A percentile compares a stretch with the other conserved stretches of the same genome.
Evolutionary conservation across 208 protist genomes (phyloP).

Genomic region (Crithidia thermophila): DNA sequence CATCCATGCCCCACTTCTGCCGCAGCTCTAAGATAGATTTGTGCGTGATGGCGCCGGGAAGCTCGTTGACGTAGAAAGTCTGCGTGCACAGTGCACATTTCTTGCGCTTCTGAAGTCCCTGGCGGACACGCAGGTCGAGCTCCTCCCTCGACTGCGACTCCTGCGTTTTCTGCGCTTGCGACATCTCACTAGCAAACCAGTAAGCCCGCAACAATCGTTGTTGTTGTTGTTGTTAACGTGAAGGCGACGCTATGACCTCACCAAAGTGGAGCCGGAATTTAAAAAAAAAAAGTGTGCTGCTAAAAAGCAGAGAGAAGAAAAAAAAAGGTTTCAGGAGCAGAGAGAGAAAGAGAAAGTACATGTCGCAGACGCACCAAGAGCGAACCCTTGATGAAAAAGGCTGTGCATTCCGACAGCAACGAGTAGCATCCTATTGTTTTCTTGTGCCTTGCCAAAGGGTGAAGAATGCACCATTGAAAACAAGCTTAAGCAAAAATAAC

Average conservation of each 20-base stretch:
- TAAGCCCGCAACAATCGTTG: too few species aligned
- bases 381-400: too few species aligned
- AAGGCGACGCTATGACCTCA: too few species aligned
- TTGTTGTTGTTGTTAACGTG: not conserved
- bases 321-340: not conserved
- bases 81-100: constrained; percentile 91
- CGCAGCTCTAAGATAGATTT: constrained; percentile 93
- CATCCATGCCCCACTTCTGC: constrained; percentile 88
- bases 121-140: constrained; percentile 78
- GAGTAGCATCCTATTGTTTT: too few species aligned
- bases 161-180: constrained; percentile 36
- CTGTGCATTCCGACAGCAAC: too few species aligned
- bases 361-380: too few species aligned
- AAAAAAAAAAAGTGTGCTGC: too few species aligned
- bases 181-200: constrained; percentile 14
- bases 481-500: too few species aligned
- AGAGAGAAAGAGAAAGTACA: too few species aligned
- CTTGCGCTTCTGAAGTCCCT: constrained; percentile 92
- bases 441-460: too few species aligned
- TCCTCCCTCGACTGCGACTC: constrained; percentile 62
- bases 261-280: too few species aligned
- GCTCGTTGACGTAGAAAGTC: constrained; percentile 90
- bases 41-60: constrained; percentile 92
- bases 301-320: constrained; percentile 8
- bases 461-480: too few species aligned